These are phyloP conservation scores for Flueggea neowawraea DNA, from an alignment of 441 rosid species.

Conservation along the genomic window DNA sequence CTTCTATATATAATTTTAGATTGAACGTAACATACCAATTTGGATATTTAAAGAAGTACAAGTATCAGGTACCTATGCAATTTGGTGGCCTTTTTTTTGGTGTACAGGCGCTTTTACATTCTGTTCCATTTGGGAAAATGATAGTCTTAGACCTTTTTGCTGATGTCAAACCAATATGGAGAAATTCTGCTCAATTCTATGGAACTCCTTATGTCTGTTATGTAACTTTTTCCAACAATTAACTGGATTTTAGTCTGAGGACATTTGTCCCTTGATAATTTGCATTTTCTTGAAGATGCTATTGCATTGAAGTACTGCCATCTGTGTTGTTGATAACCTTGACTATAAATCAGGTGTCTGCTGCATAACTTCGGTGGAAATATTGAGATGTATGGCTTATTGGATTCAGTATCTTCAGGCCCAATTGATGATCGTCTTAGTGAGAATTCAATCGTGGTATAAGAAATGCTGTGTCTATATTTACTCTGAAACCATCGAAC, in stretches of 20 bases:
- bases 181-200: constrained; percentile 73
- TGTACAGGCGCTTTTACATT: constrained; percentile 89
- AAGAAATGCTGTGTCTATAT: not conserved
- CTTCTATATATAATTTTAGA: no score
- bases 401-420: constrained; percentile 86
- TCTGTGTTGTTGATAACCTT: constrained; percentile 10
- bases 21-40: no score
- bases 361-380: constrained; percentile 98
- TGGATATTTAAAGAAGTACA: no score
- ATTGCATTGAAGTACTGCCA: not conserved
- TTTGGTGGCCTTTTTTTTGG: not conserved
- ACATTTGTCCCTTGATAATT: not conserved
- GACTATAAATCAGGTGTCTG: constrained; percentile 66
- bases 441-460: constrained; percentile 90
- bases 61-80: not conserved
- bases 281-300: constrained; percentile 4
- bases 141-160: constrained; percentile 97
- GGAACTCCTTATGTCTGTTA: constrained; percentile 98
- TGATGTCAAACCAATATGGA: constrained; percentile 92
- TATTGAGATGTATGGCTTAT: constrained; percentile 86
- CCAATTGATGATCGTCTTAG: constrained; percentile 83
- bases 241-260: constrained; percentile 3
- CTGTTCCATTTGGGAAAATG: constrained; percentile 95
- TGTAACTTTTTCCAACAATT: constrained; percentile 1
- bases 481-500: not conserved